These are phyloP conservation scores for Saccharomycopsis lassenensis DNA, from an alignment of 805 yeast species.

Conservation along the genomic window DNA sequence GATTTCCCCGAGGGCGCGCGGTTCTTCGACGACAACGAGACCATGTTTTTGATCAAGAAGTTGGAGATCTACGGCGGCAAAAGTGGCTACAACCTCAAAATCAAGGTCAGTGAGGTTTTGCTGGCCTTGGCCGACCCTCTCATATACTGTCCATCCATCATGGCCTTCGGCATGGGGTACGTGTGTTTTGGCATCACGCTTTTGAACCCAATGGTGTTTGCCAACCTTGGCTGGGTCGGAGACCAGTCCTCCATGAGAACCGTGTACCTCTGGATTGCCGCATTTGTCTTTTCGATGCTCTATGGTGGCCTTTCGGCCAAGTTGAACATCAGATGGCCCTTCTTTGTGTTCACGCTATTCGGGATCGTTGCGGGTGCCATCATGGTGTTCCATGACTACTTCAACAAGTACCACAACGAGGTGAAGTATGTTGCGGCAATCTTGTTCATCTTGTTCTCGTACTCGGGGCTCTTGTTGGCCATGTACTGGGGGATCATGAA, in stretches of 20 bases:
- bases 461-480: conserved; percentile 53
- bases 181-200: conserved; percentile 66
- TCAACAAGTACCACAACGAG: too few species aligned
- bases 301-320: conserved; percentile 28
- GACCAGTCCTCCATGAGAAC: conserved; percentile 76
- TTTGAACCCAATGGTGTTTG: conserved; percentile 58
- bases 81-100: conserved; percentile 39
- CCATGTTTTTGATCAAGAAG: conserved; percentile 44
- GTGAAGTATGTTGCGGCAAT: too few species aligned
- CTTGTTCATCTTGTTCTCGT: conserved; percentile 36
- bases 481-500: conserved; percentile 43
- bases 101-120: conserved; percentile 33
- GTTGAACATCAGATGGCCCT: conserved; percentile 33
- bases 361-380: conserved; percentile 4
- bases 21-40: conserved; percentile 41
- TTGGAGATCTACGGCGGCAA: conserved; percentile 41
- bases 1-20: conserved; percentile 66
- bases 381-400: conserved; percentile 4
- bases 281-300: neutral
- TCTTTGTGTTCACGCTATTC: conserved; percentile 23
- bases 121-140: conserved; percentile 47
- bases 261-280: conserved; percentile 33
- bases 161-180: conserved; percentile 47
- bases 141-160: conserved; percentile 44
- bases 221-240: conserved; percentile 59